A percentile compares a stretch with the other conserved stretches of the same genome.
These are phyloP conservation scores for Fusarium agapanthi DNA, from an alignment of 2,329 filamentous ascomycete genomes.

Conservation along the genomic window DNA sequence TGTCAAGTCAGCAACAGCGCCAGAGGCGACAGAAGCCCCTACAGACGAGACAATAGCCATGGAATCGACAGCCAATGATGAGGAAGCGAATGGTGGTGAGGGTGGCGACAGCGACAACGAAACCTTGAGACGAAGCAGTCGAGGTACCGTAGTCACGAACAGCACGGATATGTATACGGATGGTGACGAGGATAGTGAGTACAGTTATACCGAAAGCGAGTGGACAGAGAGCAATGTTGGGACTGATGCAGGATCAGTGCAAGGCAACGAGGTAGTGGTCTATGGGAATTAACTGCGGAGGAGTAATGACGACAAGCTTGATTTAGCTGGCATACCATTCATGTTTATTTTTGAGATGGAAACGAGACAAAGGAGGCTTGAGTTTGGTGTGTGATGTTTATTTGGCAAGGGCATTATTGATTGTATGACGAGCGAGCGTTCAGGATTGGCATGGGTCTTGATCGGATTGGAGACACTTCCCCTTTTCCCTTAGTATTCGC, in stretches of 20 bases:
- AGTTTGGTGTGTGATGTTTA: not conserved
- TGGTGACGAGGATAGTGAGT: conserved; percentile 51
- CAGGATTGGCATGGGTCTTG: conserved; percentile 14
- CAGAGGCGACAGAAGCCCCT: conserved; percentile 30
- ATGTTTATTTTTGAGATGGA: conserved; percentile 6
- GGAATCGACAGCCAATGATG: conserved; percentile 28
- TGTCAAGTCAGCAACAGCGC: conserved; percentile 23
- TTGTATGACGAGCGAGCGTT: conserved; percentile 22
- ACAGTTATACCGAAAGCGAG: conserved; percentile 56
- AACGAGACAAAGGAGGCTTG: not conserved
- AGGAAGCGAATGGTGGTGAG: conserved; percentile 34
- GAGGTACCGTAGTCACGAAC: conserved; percentile 57
- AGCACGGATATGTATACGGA: conserved; percentile 50
- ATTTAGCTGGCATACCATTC: conserved; percentile 25
- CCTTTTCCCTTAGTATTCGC: not conserved
- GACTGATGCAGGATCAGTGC: conserved; percentile 38
- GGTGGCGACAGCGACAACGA: conserved; percentile 59
- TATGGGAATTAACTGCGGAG: conserved; percentile 42
- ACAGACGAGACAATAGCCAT: conserved; percentile 41
- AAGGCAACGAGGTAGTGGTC: conserved; percentile 49
- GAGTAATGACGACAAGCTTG: conserved; percentile 6
- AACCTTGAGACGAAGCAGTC: conserved; percentile 59
- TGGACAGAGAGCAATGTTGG: conserved; percentile 57
- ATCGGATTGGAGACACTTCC: not conserved
- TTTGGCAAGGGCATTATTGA: conserved; percentile 11